Evolutionary conservation across 345 rosid species (phyloP).

Genomic region (Citrus hindsii): DNA sequence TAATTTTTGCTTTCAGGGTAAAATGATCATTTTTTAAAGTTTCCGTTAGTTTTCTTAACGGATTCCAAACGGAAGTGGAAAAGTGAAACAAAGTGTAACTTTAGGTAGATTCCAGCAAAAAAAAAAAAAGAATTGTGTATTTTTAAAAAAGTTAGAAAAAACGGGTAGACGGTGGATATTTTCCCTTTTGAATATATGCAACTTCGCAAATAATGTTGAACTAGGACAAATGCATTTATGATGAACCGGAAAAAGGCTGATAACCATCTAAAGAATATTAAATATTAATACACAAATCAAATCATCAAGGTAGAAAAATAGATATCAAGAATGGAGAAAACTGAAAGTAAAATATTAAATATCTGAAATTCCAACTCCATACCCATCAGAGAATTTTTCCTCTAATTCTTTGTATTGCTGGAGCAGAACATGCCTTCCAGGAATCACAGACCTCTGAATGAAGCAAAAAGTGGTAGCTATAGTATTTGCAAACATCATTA

Average conservation of each 20-base stretch:
- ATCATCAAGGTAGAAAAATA: not conserved
- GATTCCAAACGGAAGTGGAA: no score
- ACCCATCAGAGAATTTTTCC: conserved; percentile 69
- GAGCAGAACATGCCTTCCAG: conserved; percentile 69
- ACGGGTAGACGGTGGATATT: no score
- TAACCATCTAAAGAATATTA: not conserved
- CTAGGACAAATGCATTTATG: not conserved
- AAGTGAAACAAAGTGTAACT: no score
- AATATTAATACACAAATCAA: not conserved
- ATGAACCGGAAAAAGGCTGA: not conserved
- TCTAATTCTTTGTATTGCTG: conserved; percentile 67
- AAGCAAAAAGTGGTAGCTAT: conserved; percentile 15
- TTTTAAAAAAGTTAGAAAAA: no score
- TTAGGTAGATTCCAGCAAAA: no score
- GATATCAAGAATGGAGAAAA: not conserved
- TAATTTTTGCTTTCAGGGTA: no score
- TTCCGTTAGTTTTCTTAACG: no score
- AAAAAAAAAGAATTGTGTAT: no score
- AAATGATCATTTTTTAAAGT: no score
- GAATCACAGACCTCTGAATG: conserved; percentile 62
- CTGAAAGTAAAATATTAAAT: not conserved
- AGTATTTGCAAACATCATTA: conserved; percentile 4
- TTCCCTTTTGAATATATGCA: not conserved
- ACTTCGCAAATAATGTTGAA: not conserved
- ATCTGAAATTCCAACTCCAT: conserved; percentile 17